These are phyloP conservation scores for Verticillium tricorpus DNA, from an alignment of 2,329 filamentous ascomycete genomes.

Conservation along the genomic window DNA sequence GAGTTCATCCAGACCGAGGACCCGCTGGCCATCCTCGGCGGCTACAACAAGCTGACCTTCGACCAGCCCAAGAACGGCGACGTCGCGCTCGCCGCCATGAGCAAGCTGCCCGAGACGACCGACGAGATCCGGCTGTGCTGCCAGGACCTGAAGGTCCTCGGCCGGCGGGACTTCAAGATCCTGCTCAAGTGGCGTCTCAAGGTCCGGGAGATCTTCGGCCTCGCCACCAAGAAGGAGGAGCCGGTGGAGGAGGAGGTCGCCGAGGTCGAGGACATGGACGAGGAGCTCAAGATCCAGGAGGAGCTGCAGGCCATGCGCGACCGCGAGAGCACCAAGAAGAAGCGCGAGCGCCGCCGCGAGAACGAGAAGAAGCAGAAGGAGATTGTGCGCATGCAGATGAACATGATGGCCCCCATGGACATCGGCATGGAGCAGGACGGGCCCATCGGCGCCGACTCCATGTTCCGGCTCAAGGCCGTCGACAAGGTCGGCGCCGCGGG, in stretches of 20 bases:
- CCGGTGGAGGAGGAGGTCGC: conserved; percentile 65
- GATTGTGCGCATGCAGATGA: conserved; percentile 92
- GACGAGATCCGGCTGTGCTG: conserved; percentile 76
- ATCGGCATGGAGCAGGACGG: conserved; percentile 88
- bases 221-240: conserved; percentile 55
- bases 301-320: conserved; percentile 81
- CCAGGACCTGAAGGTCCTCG: conserved; percentile 80
- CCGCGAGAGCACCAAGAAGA: conserved; percentile 69
- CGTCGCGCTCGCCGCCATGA: conserved; percentile 78
- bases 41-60: conserved; percentile 80
- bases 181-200: conserved; percentile 85
- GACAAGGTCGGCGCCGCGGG: conserved; percentile 69
- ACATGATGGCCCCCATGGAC: conserved; percentile 94
- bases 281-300: conserved; percentile 85
- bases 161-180: conserved; percentile 89
- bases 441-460: conserved; percentile 71
- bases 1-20: conserved; percentile 94
- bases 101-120: conserved; percentile 83
- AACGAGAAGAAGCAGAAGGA: conserved; percentile 95
- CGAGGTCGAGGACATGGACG: conserved; percentile 85
- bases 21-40: conserved; percentile 86
- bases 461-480: conserved; percentile 80
- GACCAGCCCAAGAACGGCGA: conserved; percentile 75
- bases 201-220: conserved; percentile 85
- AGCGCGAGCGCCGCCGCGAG: conserved; percentile 77